Evolutionary conservation across 495 filamentous ascomycete genomes (phyloP).

Genomic region (Penicillium lagena): DNA sequence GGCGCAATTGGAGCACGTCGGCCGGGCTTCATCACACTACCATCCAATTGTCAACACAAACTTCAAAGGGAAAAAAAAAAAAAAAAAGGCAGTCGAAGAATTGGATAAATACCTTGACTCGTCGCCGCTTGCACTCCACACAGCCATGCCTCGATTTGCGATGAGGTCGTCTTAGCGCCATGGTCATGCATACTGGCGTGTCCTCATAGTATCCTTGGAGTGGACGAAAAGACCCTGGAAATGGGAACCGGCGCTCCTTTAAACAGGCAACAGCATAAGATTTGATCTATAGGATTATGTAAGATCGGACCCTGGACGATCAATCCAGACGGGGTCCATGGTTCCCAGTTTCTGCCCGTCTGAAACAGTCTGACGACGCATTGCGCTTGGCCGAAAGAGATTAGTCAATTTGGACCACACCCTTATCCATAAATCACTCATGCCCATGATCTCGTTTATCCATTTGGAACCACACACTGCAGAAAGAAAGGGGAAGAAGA

Average conservation of each 20-base stretch:
- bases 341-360: too few species aligned
- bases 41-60: too few species aligned
- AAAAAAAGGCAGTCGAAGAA: neutral
- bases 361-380: too few species aligned
- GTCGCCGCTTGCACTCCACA: slow-evolving; percentile 26
- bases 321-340: slow-evolving; percentile 2
- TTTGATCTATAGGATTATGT: slow-evolving; percentile 4
- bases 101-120: slow-evolving; percentile 30
- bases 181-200: slow-evolving; percentile 9
- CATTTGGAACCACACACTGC: too few species aligned
- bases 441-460: too few species aligned
- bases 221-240: too few species aligned
- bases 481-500: too few species aligned
- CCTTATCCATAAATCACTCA: too few species aligned
- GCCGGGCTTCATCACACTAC: slow-evolving; percentile 34
- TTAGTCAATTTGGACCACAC: too few species aligned
- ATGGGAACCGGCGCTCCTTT: neutral
- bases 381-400: too few species aligned
- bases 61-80: too few species aligned
- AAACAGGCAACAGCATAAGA: neutral
- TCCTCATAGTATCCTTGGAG: too few species aligned
- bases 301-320: slow-evolving; percentile 23
- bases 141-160: slow-evolving; percentile 30
- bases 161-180: slow-evolving; percentile 29
- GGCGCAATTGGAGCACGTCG: slow-evolving; percentile 32